phyloP scores from a whole-genome alignment of 495 filamentous ascomycete species.

The Penicillium simplicissimum region DNA sequence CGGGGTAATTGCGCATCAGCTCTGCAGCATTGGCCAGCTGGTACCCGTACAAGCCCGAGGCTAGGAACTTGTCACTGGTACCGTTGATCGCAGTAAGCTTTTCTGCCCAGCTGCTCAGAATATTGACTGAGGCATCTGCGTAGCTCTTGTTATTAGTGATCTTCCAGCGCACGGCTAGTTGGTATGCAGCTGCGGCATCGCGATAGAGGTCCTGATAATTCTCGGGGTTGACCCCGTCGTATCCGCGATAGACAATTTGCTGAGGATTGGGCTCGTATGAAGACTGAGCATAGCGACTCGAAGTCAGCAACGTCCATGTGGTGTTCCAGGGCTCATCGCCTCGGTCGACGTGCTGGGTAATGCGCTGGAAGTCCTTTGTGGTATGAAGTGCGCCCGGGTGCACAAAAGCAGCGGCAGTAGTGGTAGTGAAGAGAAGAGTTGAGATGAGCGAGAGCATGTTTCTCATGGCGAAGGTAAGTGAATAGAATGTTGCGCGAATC shows the following conservation, averaged over 20 bases:
- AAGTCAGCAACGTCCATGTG: conserved; percentile 34
- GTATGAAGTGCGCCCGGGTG: conserved; percentile 46
- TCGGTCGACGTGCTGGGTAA: conserved; percentile 30
- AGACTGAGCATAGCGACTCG: conserved; percentile 28
- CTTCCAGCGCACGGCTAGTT: conserved; percentile 42
- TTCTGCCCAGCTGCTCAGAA: conserved; percentile 42
- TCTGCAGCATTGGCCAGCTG: conserved; percentile 49
- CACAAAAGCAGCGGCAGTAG: conserved; percentile 17
- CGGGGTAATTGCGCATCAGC: conserved; percentile 38
- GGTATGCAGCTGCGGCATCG: conserved; percentile 43
- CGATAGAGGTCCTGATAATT: conserved; percentile 42
- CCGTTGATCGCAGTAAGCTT: conserved; percentile 39
- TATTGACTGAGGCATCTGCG: conserved; percentile 33
- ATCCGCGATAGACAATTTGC: conserved; percentile 35
- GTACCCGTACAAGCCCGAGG: conserved; percentile 48
- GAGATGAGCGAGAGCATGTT: not conserved
- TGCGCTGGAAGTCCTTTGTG: conserved; percentile 35
- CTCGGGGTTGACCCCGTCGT: conserved; percentile 26
- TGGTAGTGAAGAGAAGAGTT: not conserved
- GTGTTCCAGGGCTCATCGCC: conserved; percentile 36
- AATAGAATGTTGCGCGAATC: too few relatives aligned
- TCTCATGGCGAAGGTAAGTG: not conserved
- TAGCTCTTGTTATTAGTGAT: conserved; percentile 36
- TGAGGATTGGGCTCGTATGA: conserved; percentile 24
- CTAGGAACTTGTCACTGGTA: conserved; percentile 40